These are phyloP conservation scores for Kwoniella heveanensis DNA, from an alignment of 768 basidiomycete species.

Conservation along the genomic window DNA sequence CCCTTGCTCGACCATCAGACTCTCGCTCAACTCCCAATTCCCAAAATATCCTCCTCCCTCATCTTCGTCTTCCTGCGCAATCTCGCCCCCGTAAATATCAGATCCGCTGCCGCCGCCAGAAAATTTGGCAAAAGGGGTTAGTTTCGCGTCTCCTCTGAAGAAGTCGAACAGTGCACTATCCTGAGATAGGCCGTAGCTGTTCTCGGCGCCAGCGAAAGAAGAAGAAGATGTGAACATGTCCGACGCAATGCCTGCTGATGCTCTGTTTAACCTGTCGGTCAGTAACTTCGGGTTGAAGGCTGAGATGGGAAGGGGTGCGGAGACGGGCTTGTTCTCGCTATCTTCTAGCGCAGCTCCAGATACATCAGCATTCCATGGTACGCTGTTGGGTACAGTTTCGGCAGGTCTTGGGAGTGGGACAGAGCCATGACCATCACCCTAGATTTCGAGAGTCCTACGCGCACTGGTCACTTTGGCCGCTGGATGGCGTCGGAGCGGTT, in stretches of 20 bases:
- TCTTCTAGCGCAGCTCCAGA: not conserved
- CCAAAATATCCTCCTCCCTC: not conserved
- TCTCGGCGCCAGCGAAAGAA: not conserved
- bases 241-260: too few relatives aligned
- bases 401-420: conserved; percentile 7
- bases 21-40: not conserved
- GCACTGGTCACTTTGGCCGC: too few relatives aligned
- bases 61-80: not conserved
- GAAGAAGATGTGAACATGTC: not conserved
- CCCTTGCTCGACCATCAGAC: not conserved
- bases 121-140: conserved; percentile 8
- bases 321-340: not conserved
- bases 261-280: not conserved
- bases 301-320: not conserved
- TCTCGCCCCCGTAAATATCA: not conserved
- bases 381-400: not conserved
- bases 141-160: conserved; percentile 11
- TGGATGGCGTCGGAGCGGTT: too few relatives aligned
- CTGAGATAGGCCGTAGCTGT: not conserved
- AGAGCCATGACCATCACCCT: not conserved
- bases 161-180: conserved; percentile 13
- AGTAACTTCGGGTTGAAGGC: not conserved
- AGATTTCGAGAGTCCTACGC: too few relatives aligned
- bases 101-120: not conserved
- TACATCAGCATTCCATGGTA: not conserved